A percentile compares a stretch with the other conserved stretches of the same genome.
Conservation (phyloP, 345 rosid species). For the Moricandia moricandioides region DNA sequence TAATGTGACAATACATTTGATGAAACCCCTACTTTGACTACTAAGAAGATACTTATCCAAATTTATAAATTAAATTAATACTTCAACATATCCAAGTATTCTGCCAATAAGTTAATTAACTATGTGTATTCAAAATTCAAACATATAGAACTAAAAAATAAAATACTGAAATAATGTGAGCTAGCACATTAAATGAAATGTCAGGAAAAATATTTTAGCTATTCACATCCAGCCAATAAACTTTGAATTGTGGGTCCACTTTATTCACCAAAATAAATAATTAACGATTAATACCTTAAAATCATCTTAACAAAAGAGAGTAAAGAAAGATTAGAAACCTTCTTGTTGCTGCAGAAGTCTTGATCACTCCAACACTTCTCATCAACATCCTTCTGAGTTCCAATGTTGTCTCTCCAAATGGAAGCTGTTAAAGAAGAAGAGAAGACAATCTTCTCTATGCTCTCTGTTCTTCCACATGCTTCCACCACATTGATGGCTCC, state of each 20-base stretch:
- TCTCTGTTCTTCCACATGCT: constrained; percentile 79
- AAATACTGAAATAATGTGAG: constrained; percentile 8
- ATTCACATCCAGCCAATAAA: constrained; percentile 21
- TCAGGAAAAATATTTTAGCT: background rate
- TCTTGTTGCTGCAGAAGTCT: constrained; percentile 65
- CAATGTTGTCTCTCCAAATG: constrained; percentile 67
- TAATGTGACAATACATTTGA: constrained; percentile 25
- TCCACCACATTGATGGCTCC: constrained; percentile 86
- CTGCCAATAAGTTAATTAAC: background rate
- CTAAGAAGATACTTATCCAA: background rate
- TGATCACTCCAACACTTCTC: constrained; percentile 82
- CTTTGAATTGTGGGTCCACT: constrained; percentile 4
- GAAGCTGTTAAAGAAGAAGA: constrained; percentile 80
- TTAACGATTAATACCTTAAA: background rate
- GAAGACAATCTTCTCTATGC: constrained; percentile 60
- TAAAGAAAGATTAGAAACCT: constrained; percentile 48
- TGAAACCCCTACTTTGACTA: constrained; percentile 19
- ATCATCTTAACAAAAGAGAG: background rate
- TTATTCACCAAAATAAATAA: constrained; percentile 4
- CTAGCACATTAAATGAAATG: constrained; percentile 16
- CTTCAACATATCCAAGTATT: background rate
- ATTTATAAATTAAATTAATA: background rate
- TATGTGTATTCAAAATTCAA: background rate
- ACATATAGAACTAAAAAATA: background rate
- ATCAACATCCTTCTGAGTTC: constrained; percentile 60